A percentile compares a stretch with the other conserved stretches of the same genome.
phyloP scores from a whole-genome alignment of 2,329 filamentous ascomycete species.

The Scortechinia acanthostroma region DNA sequence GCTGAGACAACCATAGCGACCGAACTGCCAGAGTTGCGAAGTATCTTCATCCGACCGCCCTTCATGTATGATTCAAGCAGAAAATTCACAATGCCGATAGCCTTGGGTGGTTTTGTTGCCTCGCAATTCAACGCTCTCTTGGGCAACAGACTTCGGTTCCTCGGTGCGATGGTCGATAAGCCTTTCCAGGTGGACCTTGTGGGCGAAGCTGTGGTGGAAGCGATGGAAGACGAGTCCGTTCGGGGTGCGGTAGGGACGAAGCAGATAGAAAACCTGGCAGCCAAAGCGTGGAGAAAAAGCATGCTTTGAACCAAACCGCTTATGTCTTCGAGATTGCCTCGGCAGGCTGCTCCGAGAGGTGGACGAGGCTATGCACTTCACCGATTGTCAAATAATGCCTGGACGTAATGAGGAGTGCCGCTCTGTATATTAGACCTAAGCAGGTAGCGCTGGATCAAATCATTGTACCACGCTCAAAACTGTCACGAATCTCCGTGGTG shows the following conservation, averaged over 20 bases:
- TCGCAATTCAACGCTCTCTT: not conserved
- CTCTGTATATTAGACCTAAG: no score
- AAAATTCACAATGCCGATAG: slow-evolving; percentile 76
- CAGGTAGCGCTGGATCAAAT: no score
- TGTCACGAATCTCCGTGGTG: slow-evolving; percentile 91
- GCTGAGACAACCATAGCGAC: slow-evolving; percentile 72
- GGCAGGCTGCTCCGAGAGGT: not conserved
- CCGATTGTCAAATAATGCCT: no score
- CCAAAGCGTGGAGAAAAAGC: slow-evolving; percentile 76
- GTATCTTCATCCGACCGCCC: slow-evolving; percentile 75
- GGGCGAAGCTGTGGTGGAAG: slow-evolving; percentile 83
- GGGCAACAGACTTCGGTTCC: slow-evolving; percentile 29
- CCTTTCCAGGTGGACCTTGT: slow-evolving; percentile 82
- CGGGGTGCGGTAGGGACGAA: slow-evolving; percentile 72
- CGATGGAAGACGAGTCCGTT: slow-evolving; percentile 65
- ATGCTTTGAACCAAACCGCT: slow-evolving; percentile 74
- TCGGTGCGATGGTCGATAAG: slow-evolving; percentile 79
- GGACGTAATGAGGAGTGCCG: no score
- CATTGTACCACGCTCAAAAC: slow-evolving; percentile 94
- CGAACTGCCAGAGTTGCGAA: slow-evolving; percentile 69
- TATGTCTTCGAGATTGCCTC: no score
- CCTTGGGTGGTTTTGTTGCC: slow-evolving; percentile 19
- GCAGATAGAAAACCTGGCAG: slow-evolving; percentile 75
- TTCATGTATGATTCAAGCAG: slow-evolving; percentile 85
- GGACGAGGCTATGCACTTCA: no score